Evolutionary conservation across 768 basidiomycete species (phyloP).

Genomic region (Kondoa malvinella): DNA sequence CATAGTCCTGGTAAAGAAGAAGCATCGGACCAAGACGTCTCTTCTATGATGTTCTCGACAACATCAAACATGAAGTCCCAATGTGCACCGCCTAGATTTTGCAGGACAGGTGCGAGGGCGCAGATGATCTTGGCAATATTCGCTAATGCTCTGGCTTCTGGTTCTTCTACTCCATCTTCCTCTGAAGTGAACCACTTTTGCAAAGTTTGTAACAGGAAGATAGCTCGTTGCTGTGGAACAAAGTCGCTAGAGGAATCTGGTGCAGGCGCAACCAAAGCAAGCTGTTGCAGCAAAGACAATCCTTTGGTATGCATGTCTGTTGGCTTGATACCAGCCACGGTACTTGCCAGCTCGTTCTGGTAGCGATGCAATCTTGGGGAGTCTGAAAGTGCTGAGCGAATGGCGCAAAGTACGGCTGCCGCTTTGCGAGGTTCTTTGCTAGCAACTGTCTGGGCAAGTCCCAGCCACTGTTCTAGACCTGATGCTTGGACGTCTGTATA

Average conservation of each 20-base stretch:
- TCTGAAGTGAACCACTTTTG: constrained; percentile 57
- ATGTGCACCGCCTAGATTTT: constrained; percentile 67
- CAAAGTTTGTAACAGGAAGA: constrained; percentile 70
- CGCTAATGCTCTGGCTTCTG: constrained; percentile 2
- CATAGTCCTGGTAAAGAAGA: constrained; percentile 47
- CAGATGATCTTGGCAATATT: constrained; percentile 41
- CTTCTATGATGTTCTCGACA: constrained; percentile 73
- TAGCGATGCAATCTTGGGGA: constrained; percentile 54
- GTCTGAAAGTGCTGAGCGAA: background rate
- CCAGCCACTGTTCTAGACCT: background rate
- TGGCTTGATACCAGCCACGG: constrained; percentile 49
- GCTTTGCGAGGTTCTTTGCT: background rate
- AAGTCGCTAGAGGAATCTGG: constrained; percentile 64
- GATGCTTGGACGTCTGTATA: background rate
- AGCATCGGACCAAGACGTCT: constrained; percentile 47
- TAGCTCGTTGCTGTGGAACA: constrained; percentile 63
- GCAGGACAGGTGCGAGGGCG: constrained; percentile 67
- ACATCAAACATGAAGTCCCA: constrained; percentile 89
- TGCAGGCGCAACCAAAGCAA: constrained; percentile 57
- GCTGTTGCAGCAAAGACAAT: constrained; percentile 47
- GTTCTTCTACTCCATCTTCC: constrained; percentile 47
- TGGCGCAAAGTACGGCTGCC: background rate
- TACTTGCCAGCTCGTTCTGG: constrained; percentile 79
- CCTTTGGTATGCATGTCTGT: constrained; percentile 52
- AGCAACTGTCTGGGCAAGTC: background rate